phyloP scores from a whole-genome alignment of 139 green algal species.

The Klebsormidium nitens region DNA sequence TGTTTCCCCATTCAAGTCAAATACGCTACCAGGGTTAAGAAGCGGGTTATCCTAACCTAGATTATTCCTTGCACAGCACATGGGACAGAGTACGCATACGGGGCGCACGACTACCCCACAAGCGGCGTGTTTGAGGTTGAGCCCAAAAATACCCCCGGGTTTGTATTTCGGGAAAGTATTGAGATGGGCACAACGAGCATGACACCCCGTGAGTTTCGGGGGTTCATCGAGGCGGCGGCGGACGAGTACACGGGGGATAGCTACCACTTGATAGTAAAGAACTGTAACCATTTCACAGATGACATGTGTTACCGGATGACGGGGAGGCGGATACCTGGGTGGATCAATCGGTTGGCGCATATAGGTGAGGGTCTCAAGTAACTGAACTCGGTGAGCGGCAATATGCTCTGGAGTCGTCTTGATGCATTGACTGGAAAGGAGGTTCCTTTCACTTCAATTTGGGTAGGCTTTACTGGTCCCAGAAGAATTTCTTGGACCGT shows the following conservation, averaged over 20 bases:
- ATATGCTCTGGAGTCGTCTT: too few species aligned
- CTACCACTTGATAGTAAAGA: constrained; percentile 83
- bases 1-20: too few species aligned
- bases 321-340: constrained; percentile 55
- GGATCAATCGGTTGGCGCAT: constrained; percentile 42
- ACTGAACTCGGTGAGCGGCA: too few species aligned
- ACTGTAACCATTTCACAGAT: constrained; percentile 83
- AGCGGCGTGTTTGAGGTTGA: constrained; percentile 83
- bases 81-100: constrained; percentile 81
- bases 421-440: too few species aligned
- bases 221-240: constrained; percentile 19
- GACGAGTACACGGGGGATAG: constrained; percentile 60
- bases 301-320: constrained; percentile 65
- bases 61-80: constrained; percentile 53
- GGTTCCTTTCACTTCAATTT: too few species aligned
- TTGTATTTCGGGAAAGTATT: constrained; percentile 29
- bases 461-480: too few species aligned
- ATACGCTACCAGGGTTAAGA: too few species aligned
- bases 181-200: constrained; percentile 65
- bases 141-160: constrained; percentile 69
- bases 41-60: too few species aligned
- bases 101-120: constrained; percentile 77
- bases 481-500: too few species aligned
- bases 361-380: too few species aligned
- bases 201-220: constrained; percentile 22